Evolutionary conservation across 1,284 basidiomycete genomes (phyloP).

Genomic region (Xerocomus nothofagi): DNA sequence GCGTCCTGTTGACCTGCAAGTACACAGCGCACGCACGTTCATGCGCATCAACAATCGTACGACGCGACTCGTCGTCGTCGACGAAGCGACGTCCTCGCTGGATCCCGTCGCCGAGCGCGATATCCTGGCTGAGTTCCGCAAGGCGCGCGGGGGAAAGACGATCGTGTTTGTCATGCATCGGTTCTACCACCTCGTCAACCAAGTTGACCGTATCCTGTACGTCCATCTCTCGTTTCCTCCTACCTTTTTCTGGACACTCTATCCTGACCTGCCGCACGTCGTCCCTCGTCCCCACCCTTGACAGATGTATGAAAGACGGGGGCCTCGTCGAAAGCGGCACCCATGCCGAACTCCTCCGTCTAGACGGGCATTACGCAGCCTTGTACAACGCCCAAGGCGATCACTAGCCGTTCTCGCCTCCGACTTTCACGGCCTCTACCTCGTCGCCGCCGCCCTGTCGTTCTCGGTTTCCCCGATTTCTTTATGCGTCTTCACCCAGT

Average conservation of each 20-base stretch:
- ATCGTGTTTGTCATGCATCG: conserved; percentile 68
- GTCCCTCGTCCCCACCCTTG: background rate
- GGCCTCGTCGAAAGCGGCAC: conserved; percentile 52
- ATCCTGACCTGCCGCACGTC: background rate
- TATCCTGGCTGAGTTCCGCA: conserved; percentile 50
- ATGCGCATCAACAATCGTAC: conserved; percentile 45
- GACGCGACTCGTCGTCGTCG: conserved; percentile 46
- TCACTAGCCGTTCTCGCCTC: no score
- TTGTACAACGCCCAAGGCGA: conserved; percentile 53
- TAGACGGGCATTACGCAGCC: conserved; percentile 50
- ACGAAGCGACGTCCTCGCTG: conserved; percentile 54
- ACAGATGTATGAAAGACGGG: conserved; percentile 63
- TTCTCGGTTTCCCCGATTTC: no score
- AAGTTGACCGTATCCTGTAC: conserved; percentile 63
- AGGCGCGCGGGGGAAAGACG: conserved; percentile 54
- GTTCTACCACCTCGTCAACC: conserved; percentile 61
- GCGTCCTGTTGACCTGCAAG: background rate
- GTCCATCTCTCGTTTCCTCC: conserved; percentile 2
- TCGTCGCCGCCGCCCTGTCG: no score
- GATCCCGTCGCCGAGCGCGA: conserved; percentile 51
- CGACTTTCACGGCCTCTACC: no score
- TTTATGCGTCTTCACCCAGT: no score
- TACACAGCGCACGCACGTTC: conserved; percentile 38
- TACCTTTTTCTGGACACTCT: background rate
- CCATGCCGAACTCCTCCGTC: conserved; percentile 49